Evolutionary conservation across 805 yeast species (phyloP), one percentile per base, ranked within the genome.

Genomic region (Diddensiella transvaalensis): DNA sequence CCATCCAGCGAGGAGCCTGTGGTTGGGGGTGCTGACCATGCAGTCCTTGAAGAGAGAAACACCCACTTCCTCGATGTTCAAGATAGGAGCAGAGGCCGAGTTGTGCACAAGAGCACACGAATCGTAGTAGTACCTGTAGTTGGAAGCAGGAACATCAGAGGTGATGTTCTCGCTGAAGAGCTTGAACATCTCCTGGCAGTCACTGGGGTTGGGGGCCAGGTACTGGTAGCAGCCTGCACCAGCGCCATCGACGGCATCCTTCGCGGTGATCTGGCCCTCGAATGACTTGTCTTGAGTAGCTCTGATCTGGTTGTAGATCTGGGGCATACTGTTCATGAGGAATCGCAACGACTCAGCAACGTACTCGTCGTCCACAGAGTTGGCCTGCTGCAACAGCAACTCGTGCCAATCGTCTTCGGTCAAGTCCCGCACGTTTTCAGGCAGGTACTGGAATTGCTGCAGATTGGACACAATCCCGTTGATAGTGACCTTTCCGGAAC

Each of bases 41-140:
- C 46, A 43, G 29, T 33, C 22, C 18, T 22, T 6, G 46, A 43
- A 43, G 22, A 43, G 18, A 21, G 17, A 22, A 4, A 43, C 46
- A 15, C 30, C 46, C 22, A 43, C 23, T n/a, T 37, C 18, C 32
- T 43, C 46, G 32, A 43, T 35, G 22, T 43, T 43, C 19, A 43
- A 35, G 36, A 17, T 21, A 22, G 39, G 22, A 19, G 19, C 36
- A 32, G 29, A 26, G 17, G 19, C 4, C 5, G 46, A 43, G n/a
- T 24, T 22, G 30, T 43, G 46, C 3, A 43, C 46, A 32, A 43
- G 8, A 3, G 46, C 46, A 43, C 46, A 43, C n/a, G 41, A 26
- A 22, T 43, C 46, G 30, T 43, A 43, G 22, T 43, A 43, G 30
- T 43, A 43, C 33, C 46, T 30, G 30, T 30, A 43, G 15, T 24